Percentiles rank a stretch among this genome's conserved stretches.
Evolutionary conservation across 345 rosid genomes (phyloP).

Genomic region (Luvunga scandens): DNA sequence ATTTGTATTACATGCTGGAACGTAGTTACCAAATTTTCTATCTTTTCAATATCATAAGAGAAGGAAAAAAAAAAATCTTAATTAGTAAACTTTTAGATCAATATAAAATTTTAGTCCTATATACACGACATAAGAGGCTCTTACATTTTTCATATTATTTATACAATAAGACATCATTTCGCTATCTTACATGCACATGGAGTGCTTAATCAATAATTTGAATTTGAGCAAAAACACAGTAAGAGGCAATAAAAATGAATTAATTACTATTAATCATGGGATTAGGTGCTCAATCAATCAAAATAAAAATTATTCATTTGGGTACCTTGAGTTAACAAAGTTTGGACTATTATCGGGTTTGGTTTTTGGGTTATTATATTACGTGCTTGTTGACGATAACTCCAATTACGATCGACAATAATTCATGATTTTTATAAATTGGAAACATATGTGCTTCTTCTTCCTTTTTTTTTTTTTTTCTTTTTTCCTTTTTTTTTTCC

Average conservation of each 20-base stretch:
- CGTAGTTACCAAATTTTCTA: no score
- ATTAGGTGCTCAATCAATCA: background rate
- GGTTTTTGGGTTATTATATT: background rate
- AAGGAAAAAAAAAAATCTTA: no score
- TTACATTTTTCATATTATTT: background rate
- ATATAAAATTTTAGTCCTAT: no score
- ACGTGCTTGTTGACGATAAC: background rate
- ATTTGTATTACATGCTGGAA: no score
- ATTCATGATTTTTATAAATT: background rate
- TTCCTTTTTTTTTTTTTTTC: background rate
- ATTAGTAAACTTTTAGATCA: background rate
- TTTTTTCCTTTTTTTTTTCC: no score
- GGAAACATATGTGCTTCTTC: background rate
- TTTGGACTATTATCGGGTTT: background rate
- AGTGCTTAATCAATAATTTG: constrained; percentile 9
- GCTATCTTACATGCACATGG: constrained; percentile 27
- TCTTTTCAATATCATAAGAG: no score
- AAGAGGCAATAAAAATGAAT: constrained; percentile 8
- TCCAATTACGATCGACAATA: background rate
- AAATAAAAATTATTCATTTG: background rate
- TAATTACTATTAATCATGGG: constrained; percentile 2
- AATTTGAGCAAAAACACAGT: background rate
- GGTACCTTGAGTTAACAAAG: background rate
- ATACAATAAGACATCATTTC: background rate
- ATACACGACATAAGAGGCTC: background rate